A percentile compares a stretch with the other conserved stretches of the same genome.
These are phyloP conservation scores for Hammondia hammondi DNA, from an alignment of 169 alveolate genomes.

Conservation along the genomic window DNA sequence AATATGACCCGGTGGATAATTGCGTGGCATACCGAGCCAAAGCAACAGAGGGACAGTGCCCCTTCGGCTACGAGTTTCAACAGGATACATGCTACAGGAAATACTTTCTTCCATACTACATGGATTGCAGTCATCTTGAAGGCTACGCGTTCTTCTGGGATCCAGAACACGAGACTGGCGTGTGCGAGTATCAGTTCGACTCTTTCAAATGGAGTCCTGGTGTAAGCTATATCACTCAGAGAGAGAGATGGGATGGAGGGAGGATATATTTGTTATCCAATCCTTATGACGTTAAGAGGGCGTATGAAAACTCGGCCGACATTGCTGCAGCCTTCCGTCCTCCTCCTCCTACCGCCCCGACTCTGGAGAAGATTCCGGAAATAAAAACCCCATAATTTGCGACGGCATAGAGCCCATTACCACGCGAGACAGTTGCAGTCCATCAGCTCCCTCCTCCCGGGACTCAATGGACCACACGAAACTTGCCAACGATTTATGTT, in stretches of 20 bases:
- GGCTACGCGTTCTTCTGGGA: constrained; percentile 56
- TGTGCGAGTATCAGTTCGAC: constrained; percentile 56
- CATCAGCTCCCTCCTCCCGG: no score
- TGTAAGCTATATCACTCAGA: constrained; percentile 14
- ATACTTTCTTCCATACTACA: constrained; percentile 48
- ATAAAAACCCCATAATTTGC: neutral
- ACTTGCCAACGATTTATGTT: no score
- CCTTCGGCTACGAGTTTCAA: constrained; percentile 57
- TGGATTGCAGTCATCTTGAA: constrained; percentile 46
- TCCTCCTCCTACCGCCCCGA: constrained; percentile 22
- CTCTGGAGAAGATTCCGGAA: neutral
- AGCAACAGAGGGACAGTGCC: constrained; percentile 59
- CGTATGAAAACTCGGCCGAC: constrained; percentile 43
- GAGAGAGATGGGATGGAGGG: constrained; percentile 33
- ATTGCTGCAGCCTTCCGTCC: constrained; percentile 36
- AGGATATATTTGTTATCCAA: constrained; percentile 30
- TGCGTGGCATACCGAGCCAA: constrained; percentile 54
- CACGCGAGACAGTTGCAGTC: no score
- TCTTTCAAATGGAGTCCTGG: constrained; percentile 53
- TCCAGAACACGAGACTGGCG: constrained; percentile 40
- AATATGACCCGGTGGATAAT: constrained; percentile 58
- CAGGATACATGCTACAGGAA: constrained; percentile 48
- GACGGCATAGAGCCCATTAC: no score
- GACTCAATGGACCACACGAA: no score
- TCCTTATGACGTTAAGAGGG: constrained; percentile 48